Conservation (phyloP, 2,329 filamentous ascomycete species). For the Helotiales sp. region DNA sequence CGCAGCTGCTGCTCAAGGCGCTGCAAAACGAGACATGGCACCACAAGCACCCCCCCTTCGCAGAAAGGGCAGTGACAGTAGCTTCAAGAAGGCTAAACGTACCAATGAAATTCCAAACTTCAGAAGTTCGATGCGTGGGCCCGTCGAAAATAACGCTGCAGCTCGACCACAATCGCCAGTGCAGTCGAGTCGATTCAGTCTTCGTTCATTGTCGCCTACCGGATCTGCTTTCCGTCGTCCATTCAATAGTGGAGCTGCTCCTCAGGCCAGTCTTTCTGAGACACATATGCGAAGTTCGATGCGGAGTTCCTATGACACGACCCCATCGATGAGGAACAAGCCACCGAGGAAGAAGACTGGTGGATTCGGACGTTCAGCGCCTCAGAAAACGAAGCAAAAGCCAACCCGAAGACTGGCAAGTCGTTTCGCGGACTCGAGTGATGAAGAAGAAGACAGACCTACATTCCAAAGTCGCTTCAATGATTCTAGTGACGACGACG, state of each 20-base stretch:
- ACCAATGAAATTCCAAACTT: constrained; percentile 62
- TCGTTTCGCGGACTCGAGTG: constrained; percentile 45
- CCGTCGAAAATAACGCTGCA: constrained; percentile 39
- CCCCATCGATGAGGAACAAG: constrained; percentile 31
- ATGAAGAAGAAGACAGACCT: constrained; percentile 41
- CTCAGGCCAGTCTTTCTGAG: constrained; percentile 49
- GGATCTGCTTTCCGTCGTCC: constrained; percentile 53
- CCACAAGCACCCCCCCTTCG: constrained; percentile 46
- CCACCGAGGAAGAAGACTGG: constrained; percentile 20
- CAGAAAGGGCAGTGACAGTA: constrained; percentile 73
- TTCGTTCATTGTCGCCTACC: constrained; percentile 72
- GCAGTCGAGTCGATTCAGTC: constrained; percentile 66
- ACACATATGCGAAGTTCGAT: constrained; percentile 48
- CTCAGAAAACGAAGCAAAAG: constrained; percentile 30
- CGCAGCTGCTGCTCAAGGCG: constrained; percentile 29
- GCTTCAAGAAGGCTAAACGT: constrained; percentile 71
- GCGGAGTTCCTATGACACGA: constrained; percentile 45
- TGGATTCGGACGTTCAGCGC: constrained; percentile 36
- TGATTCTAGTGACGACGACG: constrained; percentile 66
- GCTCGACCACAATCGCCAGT: constrained; percentile 44
- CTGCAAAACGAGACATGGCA: constrained; percentile 22
- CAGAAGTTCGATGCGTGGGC: constrained; percentile 73
- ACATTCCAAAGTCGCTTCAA: constrained; percentile 57
- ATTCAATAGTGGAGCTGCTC: constrained; percentile 48
- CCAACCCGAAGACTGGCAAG: constrained; percentile 27